Base-by-base conservation (phyloP, 306 rosid species). In the Vachellia pachyceras region DNA sequence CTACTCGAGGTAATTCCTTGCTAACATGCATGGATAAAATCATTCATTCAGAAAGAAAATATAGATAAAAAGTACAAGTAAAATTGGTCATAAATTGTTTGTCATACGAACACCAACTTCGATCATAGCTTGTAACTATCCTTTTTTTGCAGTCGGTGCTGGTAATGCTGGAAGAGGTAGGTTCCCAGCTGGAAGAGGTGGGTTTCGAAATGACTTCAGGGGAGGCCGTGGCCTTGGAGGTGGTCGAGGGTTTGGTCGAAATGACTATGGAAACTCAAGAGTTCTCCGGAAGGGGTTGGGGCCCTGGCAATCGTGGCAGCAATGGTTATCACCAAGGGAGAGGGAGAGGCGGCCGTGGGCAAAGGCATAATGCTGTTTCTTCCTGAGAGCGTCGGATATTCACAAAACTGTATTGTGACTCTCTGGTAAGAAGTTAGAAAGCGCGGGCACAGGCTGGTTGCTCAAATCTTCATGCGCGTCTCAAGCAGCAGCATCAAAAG, bases 121-220 rank as follows among this genome's bases (percentile, higher is more conserved):
- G 64, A 80, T 57, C n/a, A 15, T 78, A 65, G 77, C 68, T 82
- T 44, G 63, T 71, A 47, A 71, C 17, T 36, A 29, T 64, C 80
- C 69, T 49, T 70, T 61, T 80, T 66, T 75, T 82, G 77, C 83
- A 90, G 97, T 87, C 58, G 94, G 92, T 69, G 8, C 76, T 39
- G 73, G 80, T 41, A 37, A 60, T 50, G 5, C 46, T 69, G 92
- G 90, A 67, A 87, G 94, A 79, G 83, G 79, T 73, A 86, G 92
- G 70, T 78, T 81, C 66, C 78, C 87, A 60, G 13, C 87, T 1
- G 91, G 86, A 76, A 89, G 93, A 79, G 88, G 86, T 22, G 89
- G 89, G 3, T 87, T 86, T 69, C 86, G 88, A 76, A 86, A 46
- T 67, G 94, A 92, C 84, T 89, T 90, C 81, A 83, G 89, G 79